Evolutionary conservation across 2,329 filamentous ascomycete genomes (phyloP).

Genomic region (Curvularia lunata): DNA sequence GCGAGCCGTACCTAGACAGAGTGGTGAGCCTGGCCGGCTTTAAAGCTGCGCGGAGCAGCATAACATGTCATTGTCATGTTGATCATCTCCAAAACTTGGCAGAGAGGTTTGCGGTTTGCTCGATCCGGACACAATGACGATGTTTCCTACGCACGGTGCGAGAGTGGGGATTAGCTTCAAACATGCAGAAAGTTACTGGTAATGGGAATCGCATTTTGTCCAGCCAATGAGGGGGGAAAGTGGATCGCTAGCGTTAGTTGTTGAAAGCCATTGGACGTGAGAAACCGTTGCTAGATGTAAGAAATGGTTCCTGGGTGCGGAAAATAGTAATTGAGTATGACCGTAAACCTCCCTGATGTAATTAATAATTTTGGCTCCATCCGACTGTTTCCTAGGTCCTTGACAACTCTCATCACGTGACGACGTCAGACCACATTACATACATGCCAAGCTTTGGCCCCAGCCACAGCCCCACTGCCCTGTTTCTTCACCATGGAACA

Average conservation of each 20-base stretch:
- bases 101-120: constrained; percentile 5
- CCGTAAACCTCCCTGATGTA: too few species aligned
- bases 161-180: constrained; percentile 1
- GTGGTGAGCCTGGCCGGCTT: constrained; percentile 7
- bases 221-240: background rate
- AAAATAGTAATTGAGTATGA: too few species aligned
- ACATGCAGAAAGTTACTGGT: background rate
- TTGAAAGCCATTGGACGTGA: background rate
- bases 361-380: too few species aligned
- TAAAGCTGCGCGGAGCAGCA: constrained; percentile 3
- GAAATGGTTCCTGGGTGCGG: background rate
- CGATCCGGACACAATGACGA: constrained; percentile 23
- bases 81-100: constrained; percentile 5
- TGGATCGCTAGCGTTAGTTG: background rate
- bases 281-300: background rate
- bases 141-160: constrained; percentile 19
- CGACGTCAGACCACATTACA: background rate
- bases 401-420: background rate
- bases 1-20: constrained; percentile 17
- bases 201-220: background rate
- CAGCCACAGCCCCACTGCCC: constrained; percentile 6
- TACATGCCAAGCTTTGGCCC: constrained; percentile 8
- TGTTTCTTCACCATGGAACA: background rate
- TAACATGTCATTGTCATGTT: constrained; percentile 15
- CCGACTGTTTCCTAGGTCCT: too few species aligned